A percentile compares a stretch with the other conserved stretches of the same genome.
Conservation (phyloP, 2,329 filamentous ascomycete genomes). For the Fusarium clavum region DNA sequence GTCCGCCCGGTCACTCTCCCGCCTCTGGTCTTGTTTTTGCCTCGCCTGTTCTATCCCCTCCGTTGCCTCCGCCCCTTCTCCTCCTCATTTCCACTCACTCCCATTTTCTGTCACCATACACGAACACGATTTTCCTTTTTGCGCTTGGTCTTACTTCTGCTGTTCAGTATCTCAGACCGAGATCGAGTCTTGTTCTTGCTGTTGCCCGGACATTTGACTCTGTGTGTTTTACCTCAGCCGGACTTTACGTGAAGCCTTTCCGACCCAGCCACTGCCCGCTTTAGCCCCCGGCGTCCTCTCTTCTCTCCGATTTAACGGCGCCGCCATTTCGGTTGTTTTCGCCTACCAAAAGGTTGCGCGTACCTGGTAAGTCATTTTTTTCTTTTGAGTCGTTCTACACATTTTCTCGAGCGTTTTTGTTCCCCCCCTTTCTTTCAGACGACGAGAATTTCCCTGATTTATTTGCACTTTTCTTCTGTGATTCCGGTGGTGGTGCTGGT, state of each 20-base stretch:
- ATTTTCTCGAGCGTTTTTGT: background rate
- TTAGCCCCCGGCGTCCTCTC: conserved; percentile 28
- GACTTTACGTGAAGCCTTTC: conserved; percentile 17
- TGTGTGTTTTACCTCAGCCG: conserved; percentile 29
- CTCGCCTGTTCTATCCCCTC: conserved; percentile 24
- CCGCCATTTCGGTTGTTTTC: conserved; percentile 33
- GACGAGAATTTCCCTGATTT: background rate
- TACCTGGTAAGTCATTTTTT: conserved; percentile 9
- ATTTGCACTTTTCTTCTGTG: conserved; percentile 4
- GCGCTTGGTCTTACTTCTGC: background rate
- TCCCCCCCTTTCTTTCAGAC: background rate
- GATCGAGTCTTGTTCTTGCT: background rate
- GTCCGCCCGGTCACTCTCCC: conserved; percentile 25
- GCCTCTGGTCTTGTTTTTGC: conserved; percentile 32
- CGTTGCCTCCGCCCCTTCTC: conserved; percentile 27
- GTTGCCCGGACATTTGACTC: conserved; percentile 15
- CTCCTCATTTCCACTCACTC: conserved; percentile 23
- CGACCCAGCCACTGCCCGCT: conserved; percentile 27
- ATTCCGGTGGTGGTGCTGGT: conserved; percentile 14
- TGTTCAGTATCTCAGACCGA: background rate
- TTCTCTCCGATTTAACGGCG: conserved; percentile 34
- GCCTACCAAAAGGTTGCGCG: conserved; percentile 20
- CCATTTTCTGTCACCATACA: conserved; percentile 14
- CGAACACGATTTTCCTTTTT: conserved; percentile 4
- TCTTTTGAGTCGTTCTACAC: background rate